Base-by-base conservation (phyloP, 2,329 filamentous ascomycete genomes). In the Penicillium sp. region DNA sequence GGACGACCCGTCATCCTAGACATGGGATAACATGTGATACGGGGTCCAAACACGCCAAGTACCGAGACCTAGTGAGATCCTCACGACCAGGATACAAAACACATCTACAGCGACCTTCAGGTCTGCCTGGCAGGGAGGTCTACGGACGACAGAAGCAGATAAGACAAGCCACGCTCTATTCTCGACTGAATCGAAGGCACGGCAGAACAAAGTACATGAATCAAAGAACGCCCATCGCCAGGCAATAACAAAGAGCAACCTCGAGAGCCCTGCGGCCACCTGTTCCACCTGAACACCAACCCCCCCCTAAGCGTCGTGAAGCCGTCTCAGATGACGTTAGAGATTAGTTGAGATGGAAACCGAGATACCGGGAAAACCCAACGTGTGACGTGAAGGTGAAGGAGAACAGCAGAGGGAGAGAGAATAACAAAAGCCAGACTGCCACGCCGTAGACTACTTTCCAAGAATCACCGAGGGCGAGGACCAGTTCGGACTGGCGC, bases 361-460 rank as follows among this genome's bases (percentile, higher is more conserved):
- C 40, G 49, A 54, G 40, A 41, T 45, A 48, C 43, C 45, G 43
- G 43, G 41, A 51, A 47, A 47, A 43, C 42, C 49, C 43, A 54
- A 50, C 39, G 14, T 11, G 21, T 11, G n/a, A n/a, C n/a, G n/a
- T n/a, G n/a, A n/a, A n/a, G n/a, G n/a, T n/a, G n/a, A n/a, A n/a
- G n/a, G 46, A 27, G 43, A 42, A 43, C 46, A 49, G 45, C 45
- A 51, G 33, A 28, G 33, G 36, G 29, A 27, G 20, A 27, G 20
- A 21, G 13, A 14, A 19, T 28, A 45, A 41, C 31, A 41, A 48
- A 41, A 52, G 46, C 54, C 43, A 54, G 33, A 47, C 46, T 50
- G 50, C 53, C 52, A 53, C 51, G 53, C 52, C 59, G 45, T 52
- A 50, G 45, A 57, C 52, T 57, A 58, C 51, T 60, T 60, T 53